phyloP scores from a whole-genome alignment of 2,329 filamentous ascomycete genomes.

The Cladosporium velox region DNA sequence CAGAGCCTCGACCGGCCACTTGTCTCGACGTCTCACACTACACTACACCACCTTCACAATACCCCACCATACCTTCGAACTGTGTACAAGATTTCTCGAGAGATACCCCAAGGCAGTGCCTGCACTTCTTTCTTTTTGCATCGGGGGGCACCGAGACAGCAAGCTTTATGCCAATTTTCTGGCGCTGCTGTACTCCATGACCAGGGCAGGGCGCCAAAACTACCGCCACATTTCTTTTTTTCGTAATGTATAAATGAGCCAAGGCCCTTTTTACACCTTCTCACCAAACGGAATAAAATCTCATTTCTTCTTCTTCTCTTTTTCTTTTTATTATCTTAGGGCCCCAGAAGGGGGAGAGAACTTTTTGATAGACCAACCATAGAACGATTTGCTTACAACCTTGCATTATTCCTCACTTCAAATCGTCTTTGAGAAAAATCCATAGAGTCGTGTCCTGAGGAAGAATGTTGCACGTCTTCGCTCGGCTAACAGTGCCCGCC shows the following conservation, averaged over 20 bases:
- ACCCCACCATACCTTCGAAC: conserved; percentile 1
- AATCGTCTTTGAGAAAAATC: background rate
- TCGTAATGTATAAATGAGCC: conserved; percentile 16
- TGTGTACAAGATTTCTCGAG: conserved; percentile 15
- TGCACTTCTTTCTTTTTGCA: conserved; percentile 13
- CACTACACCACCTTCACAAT: background rate
- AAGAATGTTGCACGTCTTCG: background rate
- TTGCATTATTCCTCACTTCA: background rate
- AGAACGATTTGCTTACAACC: conserved; percentile 13
- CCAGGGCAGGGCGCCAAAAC: background rate
- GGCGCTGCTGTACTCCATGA: background rate
- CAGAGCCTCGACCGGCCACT: background rate
- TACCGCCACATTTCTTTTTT: background rate
- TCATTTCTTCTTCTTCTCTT: background rate
- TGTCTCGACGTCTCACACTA: background rate
- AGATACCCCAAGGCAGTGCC: conserved; percentile 20
- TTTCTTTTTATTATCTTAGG: background rate
- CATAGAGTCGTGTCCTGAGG: background rate
- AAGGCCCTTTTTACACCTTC: background rate
- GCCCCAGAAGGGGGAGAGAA: background rate
- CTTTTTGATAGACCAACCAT: background rate
- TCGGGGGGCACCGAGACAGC: conserved; percentile 4
- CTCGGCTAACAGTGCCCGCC: conserved; percentile 5
- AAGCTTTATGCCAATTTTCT: background rate
- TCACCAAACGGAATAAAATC: background rate